Evolutionary conservation across 306 rosid genomes (phyloP).

Genomic region (Inga laurina): DNA sequence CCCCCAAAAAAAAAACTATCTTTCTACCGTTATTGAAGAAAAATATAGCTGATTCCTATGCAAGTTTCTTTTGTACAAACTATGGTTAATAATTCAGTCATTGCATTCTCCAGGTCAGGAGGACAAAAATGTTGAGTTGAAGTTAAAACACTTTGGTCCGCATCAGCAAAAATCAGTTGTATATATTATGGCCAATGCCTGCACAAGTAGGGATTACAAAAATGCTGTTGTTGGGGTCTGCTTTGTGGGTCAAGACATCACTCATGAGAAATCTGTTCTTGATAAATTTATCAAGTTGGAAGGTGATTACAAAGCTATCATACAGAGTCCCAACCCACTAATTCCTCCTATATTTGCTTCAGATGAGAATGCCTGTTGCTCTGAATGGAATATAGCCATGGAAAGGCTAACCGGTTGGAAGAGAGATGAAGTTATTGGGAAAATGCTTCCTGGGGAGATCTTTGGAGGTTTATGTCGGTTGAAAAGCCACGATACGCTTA

Average conservation of each 20-base stretch:
- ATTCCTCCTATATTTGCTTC: conserved; percentile 88
- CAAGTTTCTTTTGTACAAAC: neutral
- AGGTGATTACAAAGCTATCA: conserved; percentile 86
- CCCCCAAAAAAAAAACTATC: neutral
- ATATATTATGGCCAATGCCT: conserved; percentile 67
- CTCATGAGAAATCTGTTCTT: conserved; percentile 60
- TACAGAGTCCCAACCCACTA: conserved; percentile 70
- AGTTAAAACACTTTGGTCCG: conserved; percentile 52
- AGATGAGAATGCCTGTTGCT: conserved; percentile 79
- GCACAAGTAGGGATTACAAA: conserved; percentile 72
- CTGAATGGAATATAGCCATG: conserved; percentile 94
- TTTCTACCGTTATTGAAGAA: neutral
- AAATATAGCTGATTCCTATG: neutral
- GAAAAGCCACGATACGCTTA: conserved; percentile 63
- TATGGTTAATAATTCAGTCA: neutral
- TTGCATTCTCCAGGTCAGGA: conserved; percentile 64
- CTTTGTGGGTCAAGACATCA: conserved; percentile 86
- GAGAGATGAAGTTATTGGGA: conserved; percentile 68
- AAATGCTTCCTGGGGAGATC: conserved; percentile 76
- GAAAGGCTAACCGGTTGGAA: conserved; percentile 77
- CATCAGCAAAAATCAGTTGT: conserved; percentile 39
- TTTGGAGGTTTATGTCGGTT: conserved; percentile 69
- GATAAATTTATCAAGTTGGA: conserved; percentile 75
- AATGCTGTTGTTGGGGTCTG: conserved; percentile 69
- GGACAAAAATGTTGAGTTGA: conserved; percentile 73